These are phyloP conservation scores for Apium graveolens DNA, from an alignment of 129 eudicot genomes.

Conservation along the genomic window DNA sequence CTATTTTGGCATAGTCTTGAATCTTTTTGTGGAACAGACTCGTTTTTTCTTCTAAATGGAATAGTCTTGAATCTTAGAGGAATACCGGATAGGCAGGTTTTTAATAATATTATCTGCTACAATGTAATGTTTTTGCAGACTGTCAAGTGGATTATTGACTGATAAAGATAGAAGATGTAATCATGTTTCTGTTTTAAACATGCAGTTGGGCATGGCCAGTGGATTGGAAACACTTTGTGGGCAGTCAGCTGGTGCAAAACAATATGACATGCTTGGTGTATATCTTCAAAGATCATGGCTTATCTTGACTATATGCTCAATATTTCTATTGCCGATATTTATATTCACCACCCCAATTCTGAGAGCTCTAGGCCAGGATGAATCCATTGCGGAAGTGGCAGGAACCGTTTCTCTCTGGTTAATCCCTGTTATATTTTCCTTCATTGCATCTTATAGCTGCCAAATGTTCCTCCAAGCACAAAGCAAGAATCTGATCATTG, in stretches of 20 bases:
- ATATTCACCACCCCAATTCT: slow-evolving; percentile 29
- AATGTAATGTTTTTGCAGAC: background rate
- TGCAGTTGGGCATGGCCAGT: slow-evolving; percentile 46
- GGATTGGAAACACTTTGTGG: slow-evolving; percentile 46
- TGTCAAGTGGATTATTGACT: background rate
- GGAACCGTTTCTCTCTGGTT: slow-evolving; percentile 34
- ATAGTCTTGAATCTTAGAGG: too few species aligned
- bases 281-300: slow-evolving; percentile 50
- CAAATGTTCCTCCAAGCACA: slow-evolving; percentile 58
- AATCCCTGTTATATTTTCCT: slow-evolving; percentile 31
- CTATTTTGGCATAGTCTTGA: too few species aligned
- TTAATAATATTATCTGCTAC: background rate
- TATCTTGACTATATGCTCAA: slow-evolving; percentile 14
- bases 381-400: slow-evolving; percentile 27
- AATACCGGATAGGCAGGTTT: background rate
- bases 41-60: too few species aligned
- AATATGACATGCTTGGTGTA: slow-evolving; percentile 39
- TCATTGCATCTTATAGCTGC: slow-evolving; percentile 17
- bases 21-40: too few species aligned
- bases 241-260: slow-evolving; percentile 45
- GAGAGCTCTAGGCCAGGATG: slow-evolving; percentile 38
- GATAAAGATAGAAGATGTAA: too few species aligned
- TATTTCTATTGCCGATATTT: slow-evolving; percentile 23
- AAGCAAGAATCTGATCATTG: slow-evolving; percentile 43
- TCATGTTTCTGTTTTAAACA: background rate